Conservation (phyloP, 2,329 filamentous ascomycete genomes). For the Talaromyces marneffei region DNA sequence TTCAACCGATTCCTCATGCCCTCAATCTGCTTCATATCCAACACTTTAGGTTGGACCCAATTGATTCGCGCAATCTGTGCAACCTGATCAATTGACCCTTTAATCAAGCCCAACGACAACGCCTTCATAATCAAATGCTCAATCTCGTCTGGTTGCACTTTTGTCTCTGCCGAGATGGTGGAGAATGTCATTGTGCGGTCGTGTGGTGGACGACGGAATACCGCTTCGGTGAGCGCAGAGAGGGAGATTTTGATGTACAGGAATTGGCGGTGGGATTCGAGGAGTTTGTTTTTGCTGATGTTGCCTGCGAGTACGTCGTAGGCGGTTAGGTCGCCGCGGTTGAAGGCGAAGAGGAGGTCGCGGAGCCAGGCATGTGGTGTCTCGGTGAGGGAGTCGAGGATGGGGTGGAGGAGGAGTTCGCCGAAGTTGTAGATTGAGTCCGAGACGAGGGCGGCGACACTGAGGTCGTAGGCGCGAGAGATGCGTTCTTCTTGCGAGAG, state of each 20-base stretch:
- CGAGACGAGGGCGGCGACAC: conserved; percentile 85
- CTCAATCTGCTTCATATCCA: conserved; percentile 92
- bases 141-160: conserved; percentile 84
- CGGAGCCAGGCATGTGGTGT: conserved; percentile 80
- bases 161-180: conserved; percentile 85
- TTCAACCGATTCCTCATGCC: conserved; percentile 81
- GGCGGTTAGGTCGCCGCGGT: conserved; percentile 82
- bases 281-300: conserved; percentile 71
- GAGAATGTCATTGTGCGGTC: conserved; percentile 90
- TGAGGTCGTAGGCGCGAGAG: conserved; percentile 82
- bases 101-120: conserved; percentile 81
- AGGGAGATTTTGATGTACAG: conserved; percentile 97
- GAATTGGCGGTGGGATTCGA: conserved; percentile 73
- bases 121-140: conserved; percentile 99
- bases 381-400: conserved; percentile 75
- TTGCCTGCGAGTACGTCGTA: conserved; percentile 79
- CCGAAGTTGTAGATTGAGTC: conserved; percentile 99
- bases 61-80: conserved; percentile 90
- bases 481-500: conserved; percentile 70
- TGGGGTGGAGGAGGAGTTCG: conserved; percentile 94
- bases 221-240: conserved; percentile 88
- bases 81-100: conserved; percentile 94
- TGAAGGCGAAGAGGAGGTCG: conserved; percentile 95
- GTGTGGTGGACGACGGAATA: conserved; percentile 92
- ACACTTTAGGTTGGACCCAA: conserved; percentile 97